Evolutionary conservation across 805 yeast genomes (phyloP).

Genomic region (Pichia rugopelliculosa): DNA sequence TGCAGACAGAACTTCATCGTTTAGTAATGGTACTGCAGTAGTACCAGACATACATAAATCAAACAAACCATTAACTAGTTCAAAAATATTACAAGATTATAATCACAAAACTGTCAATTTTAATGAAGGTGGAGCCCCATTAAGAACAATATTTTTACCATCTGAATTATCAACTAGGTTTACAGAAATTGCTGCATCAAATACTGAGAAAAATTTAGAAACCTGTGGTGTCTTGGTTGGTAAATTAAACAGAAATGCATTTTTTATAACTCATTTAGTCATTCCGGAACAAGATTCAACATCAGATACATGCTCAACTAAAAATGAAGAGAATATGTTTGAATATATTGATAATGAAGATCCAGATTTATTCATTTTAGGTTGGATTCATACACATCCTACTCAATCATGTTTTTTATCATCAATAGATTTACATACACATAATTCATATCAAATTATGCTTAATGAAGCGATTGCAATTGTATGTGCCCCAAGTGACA

Average conservation of each 20-base stretch:
- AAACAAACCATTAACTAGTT: neutral
- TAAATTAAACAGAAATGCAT: slow-evolving; percentile 50
- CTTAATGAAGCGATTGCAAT: slow-evolving; percentile 62
- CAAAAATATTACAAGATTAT: slow-evolving; percentile 8
- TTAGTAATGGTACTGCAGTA: neutral
- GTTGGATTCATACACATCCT: slow-evolving; percentile 74
- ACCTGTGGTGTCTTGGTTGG: slow-evolving; percentile 67
- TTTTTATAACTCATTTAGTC: slow-evolving; percentile 52
- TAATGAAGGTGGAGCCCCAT: slow-evolving; percentile 51
- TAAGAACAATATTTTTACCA: slow-evolving; percentile 48
- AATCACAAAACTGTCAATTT: slow-evolving; percentile 34
- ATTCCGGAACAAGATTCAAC: slow-evolving; percentile 61
- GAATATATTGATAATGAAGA: slow-evolving; percentile 48
- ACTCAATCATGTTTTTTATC: slow-evolving; percentile 65
- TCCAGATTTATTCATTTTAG: slow-evolving; percentile 45
- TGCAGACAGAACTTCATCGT: neutral
- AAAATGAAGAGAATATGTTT: slow-evolving; percentile 51
- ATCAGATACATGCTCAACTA: slow-evolving; percentile 53
- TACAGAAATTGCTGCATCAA: slow-evolving; percentile 38
- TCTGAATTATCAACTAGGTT: slow-evolving; percentile 35
- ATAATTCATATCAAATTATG: slow-evolving; percentile 62
- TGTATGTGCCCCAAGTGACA: slow-evolving; percentile 50
- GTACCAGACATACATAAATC: neutral
- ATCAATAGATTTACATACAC: slow-evolving; percentile 62
- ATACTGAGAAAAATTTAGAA: slow-evolving; percentile 46